Base-by-base conservation (phyloP, 805 yeast genomes). In the Kurtzmaniella fragi region DNA sequence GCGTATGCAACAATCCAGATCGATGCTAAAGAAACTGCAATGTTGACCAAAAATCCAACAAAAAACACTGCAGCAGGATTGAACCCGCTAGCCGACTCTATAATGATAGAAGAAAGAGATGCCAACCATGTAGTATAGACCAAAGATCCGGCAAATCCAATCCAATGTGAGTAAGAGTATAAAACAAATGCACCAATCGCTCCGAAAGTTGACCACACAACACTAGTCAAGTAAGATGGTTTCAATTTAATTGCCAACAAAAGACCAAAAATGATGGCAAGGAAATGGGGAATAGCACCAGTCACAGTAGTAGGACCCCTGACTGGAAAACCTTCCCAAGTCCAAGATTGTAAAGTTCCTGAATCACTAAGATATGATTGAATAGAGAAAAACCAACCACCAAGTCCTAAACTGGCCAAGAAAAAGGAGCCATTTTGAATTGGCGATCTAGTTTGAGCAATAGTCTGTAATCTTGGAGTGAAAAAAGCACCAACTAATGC, bases 1-100 rank as follows among this genome's bases (percentile, higher is more conserved):
- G 99, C 98, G 61, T 93, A 93, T 0, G 99, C 99, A 34, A 93
- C 98, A 32, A 84, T 82, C 98, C 98, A 91, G 37, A 91, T 95
- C 59, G 89, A 91, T 4, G 84, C 95, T 44, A 93, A 70, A 17
- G 82, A 71, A 28, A 86, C 56, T 3, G 83, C 35, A 37, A 80
- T 67, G 45, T 74, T 64, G 33, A 77, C 47, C 5, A 79, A 53
- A 41, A 76, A 75, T 0, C 77, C 73, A 2, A 74, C 41, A 3
- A 70, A 61, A 50, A 80, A 78, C 1, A 78, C 58, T 16, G 72
- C 49, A 2, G 82, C 81, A 17, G 85, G 78, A 42, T 74, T 63
- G 56, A 75, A 73, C 12, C 75, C 70, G 17, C 78, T 67, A 8
- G 75, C 70, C 13, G 80, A 73, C 45, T 77, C 77, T 46, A 86